Base-by-base conservation (phyloP, 768 basidiomycete species). In the Suillus ampliporus region DNA sequence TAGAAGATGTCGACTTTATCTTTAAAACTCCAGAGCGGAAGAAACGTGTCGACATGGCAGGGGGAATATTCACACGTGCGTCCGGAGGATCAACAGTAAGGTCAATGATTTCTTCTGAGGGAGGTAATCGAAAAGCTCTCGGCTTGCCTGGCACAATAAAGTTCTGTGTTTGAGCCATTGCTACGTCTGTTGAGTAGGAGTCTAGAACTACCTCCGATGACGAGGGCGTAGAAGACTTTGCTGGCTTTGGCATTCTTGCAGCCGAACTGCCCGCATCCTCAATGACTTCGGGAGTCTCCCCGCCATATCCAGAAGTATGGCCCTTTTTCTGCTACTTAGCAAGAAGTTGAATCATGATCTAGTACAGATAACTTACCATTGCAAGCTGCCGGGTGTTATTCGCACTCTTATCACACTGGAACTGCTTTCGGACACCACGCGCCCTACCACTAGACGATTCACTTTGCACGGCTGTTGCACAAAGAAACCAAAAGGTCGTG, bases 1-100 rank as follows among this genome's bases (percentile, higher is more conserved):
- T 26, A 35, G 26, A 54, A 38, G 46, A 51, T n/a, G 61, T 54
- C 15, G 68, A 35, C n/a, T 2, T 56, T 38, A 77, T 43, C 23
- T 59, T 60, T 44, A 73, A 34, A 35, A 35, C 21, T 19, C 74
- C 74, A 8, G 74, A 76, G 26, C 68, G 71, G 61, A 76, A 76
- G 23, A 51, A 61, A 34, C 61, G 54, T 37, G 41, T 40, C 65
- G 31, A 37, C 41, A 63, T 72, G 68, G 69, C 37, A 70, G 65
- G n/a, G 46, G 52, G n/a, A 13, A n/a, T 40, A 56, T 57, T 56
- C 17, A 19, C 23, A 8, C 6, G 54, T 28, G 60, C 50, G 58
- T 47, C 31, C 31, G 60, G 56, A 8, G 41, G 21, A 21, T 58
- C 61, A 26, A 60, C 14, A 9, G 64, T 62, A 50, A 63, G 54